Evolutionary conservation across 441 rosid genomes (phyloP), one percentile per base, ranked within the genome.

Genomic region (Erysimum cheiri): DNA sequence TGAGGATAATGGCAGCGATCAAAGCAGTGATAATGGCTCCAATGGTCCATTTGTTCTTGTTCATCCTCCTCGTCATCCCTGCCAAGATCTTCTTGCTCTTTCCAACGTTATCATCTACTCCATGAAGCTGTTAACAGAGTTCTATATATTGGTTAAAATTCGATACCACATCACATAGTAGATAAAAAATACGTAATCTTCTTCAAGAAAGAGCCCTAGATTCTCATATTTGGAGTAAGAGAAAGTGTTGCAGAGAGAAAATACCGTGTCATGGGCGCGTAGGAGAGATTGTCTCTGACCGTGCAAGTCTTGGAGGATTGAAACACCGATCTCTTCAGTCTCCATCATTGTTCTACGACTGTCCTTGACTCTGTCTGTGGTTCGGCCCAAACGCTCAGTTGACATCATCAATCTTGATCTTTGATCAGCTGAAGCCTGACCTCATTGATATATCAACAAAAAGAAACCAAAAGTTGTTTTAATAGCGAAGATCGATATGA

Each of bases 281-380:
- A 96, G 69, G 71, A 96, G 97, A 77, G 97, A 74, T 69, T 96
- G 90, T 49, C 97, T 66, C 83, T 96, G 99, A 54, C 88, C 81
- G 82, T 90, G 93, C 82, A 96, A 76, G 79, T 96, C 98, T 62
- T 91, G 91, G 71, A 96, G 97, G 82, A 93, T 83, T 8, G 99
- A 96, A 71, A 96, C 99, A 36, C 99, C 98, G 32, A 93, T 94
- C 10, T 93, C 98, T 83, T 96, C 99, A 17, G 97, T 96, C 79
- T 96, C 99, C 74, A 91, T 81, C 98, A 93, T 93, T 53, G 86
- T 86, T 82, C 83, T 91, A 77, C 93, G 87, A 77, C 99, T 74
- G 37, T 93, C 98, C 81, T 85, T 93, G 43, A 93, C 69, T 82
- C 97, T 82, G 61, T 88, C 96, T 44, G 89, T 73, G 43, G 89